Evolutionary conservation across 2,329 filamentous ascomycete species (phyloP).

Genomic region (Rugonectria rugulosa): DNA sequence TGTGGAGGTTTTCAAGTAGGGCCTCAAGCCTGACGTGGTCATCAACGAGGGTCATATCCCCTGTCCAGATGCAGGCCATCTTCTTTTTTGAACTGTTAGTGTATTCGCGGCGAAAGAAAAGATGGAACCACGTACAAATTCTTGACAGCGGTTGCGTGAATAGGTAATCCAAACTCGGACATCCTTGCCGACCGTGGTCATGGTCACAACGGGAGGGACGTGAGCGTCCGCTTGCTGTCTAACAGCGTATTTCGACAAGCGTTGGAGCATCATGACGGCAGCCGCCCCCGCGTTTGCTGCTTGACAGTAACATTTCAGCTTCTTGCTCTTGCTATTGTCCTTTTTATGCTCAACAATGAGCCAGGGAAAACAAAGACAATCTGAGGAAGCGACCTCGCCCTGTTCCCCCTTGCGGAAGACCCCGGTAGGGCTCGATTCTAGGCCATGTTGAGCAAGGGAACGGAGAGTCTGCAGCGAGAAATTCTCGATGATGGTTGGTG

Average conservation of each 20-base stretch:
- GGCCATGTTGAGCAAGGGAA: no score
- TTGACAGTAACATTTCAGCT: slow-evolving; percentile 18
- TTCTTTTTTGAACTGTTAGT: slow-evolving; percentile 10
- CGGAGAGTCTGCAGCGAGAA: no score
- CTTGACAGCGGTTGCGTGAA: slow-evolving; percentile 16
- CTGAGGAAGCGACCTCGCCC: no score
- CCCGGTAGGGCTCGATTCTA: no score
- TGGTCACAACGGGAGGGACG: slow-evolving; percentile 21
- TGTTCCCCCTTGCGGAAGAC: no score
- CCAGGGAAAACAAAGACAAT: slow-evolving; percentile 28
- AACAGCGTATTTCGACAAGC: slow-evolving; percentile 18
- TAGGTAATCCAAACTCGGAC: slow-evolving; percentile 30
- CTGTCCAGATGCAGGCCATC: slow-evolving; percentile 31
- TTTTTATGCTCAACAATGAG: slow-evolving; percentile 31
- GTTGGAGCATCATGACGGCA: slow-evolving; percentile 18
- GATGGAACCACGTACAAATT: neutral
- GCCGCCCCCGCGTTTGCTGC: slow-evolving; percentile 26
- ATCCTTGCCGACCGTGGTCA: slow-evolving; percentile 23
- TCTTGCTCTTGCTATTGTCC: neutral
- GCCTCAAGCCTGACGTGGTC: slow-evolving; percentile 24
- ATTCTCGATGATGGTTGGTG: no score
- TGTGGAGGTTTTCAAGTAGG: slow-evolving; percentile 34
- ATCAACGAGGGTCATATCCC: slow-evolving; percentile 13
- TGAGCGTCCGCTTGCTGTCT: slow-evolving; percentile 16
- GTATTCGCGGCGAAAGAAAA: neutral